Base-by-base conservation (phyloP, 2,329 filamentous ascomycete genomes). In the Paecilomyces sp. region DNA sequence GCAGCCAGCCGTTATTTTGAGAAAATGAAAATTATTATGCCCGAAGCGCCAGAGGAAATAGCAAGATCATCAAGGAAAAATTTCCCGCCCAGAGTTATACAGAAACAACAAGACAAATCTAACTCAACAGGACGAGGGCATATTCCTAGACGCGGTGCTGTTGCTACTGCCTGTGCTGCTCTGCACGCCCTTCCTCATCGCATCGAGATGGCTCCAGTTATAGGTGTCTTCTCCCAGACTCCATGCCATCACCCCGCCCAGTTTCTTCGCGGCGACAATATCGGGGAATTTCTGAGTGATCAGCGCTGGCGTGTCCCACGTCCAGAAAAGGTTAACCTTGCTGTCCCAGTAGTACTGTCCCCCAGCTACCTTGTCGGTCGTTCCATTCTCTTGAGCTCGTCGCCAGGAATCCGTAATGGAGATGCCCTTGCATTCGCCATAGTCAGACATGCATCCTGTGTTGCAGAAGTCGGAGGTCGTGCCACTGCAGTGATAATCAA, bases 181-280 rank as follows among this genome's bases (percentile, higher is more conserved):
- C 7, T 15, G 1, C 11, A 72, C 61, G 51, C 73, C 73, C 53
- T 70, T 55, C 64, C 70, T 73, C 69, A 82, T 77, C 3, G 75
- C 74, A 60, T 71, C 68, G 9, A 84, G 60, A 65, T 81, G 81
- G 52, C 63, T 70, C 68, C 73, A 82, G 30, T 75, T 65, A 30
- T 71, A 67, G 9, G 71, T 76, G 67, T 91, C 88, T 73, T 91
- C 88, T 1, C 87, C 88, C 60, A 91, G 67, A 22, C 86, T 88
- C 88, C 88, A 91, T 0, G 88, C 88, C 80, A 91, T 90, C 3
- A 89, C 84, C 15, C 89, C 89, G 1, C 88, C 88, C 0, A 91
- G 71, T 0, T 76, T 72, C 68, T 82, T 80, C 33, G 77, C 76
- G 31, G 78, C 74, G 2, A 90, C 79, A 36, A 92, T 80, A 3